phyloP scores from a whole-genome alignment of 306 rosid genomes.

The Cicer arietinum region DNA sequence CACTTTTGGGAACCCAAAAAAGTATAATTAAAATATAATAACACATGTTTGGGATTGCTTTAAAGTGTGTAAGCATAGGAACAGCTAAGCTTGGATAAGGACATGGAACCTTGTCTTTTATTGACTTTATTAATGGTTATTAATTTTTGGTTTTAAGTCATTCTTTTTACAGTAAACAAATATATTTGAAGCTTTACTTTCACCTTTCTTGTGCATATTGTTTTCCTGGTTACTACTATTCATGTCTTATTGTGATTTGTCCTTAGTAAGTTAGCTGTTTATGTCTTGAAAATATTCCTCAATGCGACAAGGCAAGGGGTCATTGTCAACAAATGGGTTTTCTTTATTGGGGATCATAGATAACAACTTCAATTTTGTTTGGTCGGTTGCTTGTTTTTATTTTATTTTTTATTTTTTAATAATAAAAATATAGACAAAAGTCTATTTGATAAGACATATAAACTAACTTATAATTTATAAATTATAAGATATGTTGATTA shows the following conservation, averaged over 20 bases:
- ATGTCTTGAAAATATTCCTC: conserved; percentile 61
- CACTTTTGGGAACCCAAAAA: conserved; percentile 48
- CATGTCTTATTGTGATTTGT: conserved; percentile 59
- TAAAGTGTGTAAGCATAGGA: conserved; percentile 58
- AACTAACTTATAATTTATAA: no score
- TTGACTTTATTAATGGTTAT: conserved; percentile 54
- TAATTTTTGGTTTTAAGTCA: conserved; percentile 9
- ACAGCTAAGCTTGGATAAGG: conserved; percentile 81
- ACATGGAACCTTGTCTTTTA: conserved; percentile 77
- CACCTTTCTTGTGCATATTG: conserved; percentile 52
- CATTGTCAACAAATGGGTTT: conserved; percentile 65
- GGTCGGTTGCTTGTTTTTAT: conserved; percentile 50
- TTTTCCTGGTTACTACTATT: background rate
- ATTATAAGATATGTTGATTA: no score
- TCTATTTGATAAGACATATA: no score
- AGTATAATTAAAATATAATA: conserved; percentile 31
- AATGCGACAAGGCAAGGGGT: conserved; percentile 60
- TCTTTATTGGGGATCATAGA: conserved; percentile 52
- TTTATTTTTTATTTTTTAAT: background rate
- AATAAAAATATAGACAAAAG: conserved; percentile 10
- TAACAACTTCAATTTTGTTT: conserved; percentile 59
- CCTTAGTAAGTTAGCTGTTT: conserved; percentile 60
- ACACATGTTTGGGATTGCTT: conserved; percentile 61
- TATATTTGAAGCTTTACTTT: conserved; percentile 26
- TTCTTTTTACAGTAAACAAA: no score